Evolutionary conservation across 2,329 filamentous ascomycete genomes (phyloP).

Genomic region (Arthrobotrys musiformis): DNA sequence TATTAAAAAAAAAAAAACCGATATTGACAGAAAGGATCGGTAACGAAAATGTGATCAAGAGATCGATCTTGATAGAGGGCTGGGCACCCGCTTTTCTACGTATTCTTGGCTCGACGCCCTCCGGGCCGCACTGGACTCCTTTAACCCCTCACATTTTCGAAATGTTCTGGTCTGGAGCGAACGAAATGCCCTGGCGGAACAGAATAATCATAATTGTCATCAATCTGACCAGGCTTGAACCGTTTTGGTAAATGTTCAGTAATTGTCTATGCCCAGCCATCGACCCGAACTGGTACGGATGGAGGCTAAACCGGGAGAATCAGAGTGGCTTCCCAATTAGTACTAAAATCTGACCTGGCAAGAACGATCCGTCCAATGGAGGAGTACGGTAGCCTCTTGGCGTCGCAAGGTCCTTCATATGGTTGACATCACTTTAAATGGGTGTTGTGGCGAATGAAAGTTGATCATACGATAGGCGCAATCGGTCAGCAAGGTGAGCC

Average conservation of each 20-base stretch:
- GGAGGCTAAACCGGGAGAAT: background rate
- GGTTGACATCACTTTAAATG: slow-evolving; percentile 1
- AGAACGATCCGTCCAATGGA: background rate
- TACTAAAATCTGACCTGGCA: slow-evolving; percentile 49
- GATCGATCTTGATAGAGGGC: slow-evolving; percentile 20
- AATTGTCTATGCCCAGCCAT: background rate
- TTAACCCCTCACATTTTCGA: slow-evolving; percentile 24
- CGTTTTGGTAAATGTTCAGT: slow-evolving; percentile 17
- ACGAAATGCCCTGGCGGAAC: slow-evolving; percentile 2
- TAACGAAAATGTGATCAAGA: background rate
- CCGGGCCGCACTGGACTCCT: slow-evolving; percentile 15
- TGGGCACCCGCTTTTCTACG: slow-evolving; percentile 32
- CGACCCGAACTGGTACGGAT: background rate
- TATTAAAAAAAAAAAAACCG: background rate
- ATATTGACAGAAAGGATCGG: background rate
- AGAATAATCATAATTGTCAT: slow-evolving; percentile 47
- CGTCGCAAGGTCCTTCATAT: background rate
- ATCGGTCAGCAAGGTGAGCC: background rate
- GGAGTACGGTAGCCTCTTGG: background rate
- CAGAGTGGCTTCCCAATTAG: background rate
- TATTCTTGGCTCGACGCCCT: slow-evolving; percentile 25
- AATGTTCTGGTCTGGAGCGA: too few species aligned
- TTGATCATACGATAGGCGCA: slow-evolving; percentile 1
- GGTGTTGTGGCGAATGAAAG: slow-evolving; percentile 3
- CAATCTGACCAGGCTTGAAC: slow-evolving; percentile 22